phyloP scores from a whole-genome alignment of 768 basidiomycete species.

The Boletales sp. region DNA sequence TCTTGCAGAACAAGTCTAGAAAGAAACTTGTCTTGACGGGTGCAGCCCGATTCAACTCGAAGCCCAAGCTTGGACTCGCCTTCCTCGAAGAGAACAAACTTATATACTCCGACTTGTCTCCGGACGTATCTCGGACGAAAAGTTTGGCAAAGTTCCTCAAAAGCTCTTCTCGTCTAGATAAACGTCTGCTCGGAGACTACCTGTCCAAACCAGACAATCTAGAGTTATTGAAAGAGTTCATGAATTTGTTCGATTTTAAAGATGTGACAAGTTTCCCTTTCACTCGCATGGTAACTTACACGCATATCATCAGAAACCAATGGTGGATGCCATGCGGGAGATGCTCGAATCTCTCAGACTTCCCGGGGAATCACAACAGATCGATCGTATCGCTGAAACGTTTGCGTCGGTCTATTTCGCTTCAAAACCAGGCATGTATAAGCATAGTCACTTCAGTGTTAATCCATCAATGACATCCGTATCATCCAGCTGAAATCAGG shows the following conservation, averaged over 20 bases:
- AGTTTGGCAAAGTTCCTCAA: constrained; percentile 88
- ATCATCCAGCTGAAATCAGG: constrained; percentile 72
- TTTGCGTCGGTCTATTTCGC: constrained; percentile 93
- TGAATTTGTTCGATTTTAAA: constrained; percentile 86
- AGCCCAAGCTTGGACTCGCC: constrained; percentile 86
- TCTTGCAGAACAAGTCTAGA: constrained; percentile 70
- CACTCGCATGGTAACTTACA: constrained; percentile 1
- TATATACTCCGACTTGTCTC: constrained; percentile 65
- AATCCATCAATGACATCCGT: background rate
- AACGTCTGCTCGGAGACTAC: constrained; percentile 90
- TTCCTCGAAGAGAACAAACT: constrained; percentile 93
- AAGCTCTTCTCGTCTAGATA: constrained; percentile 80
- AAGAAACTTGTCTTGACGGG: constrained; percentile 86
- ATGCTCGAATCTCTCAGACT: constrained; percentile 90
- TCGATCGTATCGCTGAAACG: constrained; percentile 87
- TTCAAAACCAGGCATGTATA: constrained; percentile 61
- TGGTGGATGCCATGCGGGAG: constrained; percentile 95
- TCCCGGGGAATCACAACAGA: constrained; percentile 95
- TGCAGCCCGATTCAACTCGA: constrained; percentile 83
- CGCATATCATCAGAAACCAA: constrained; percentile 63
- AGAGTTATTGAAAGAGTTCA: constrained; percentile 82
- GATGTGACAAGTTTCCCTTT: constrained; percentile 49
- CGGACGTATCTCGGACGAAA: constrained; percentile 50
- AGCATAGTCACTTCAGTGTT: background rate
- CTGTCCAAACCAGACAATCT: constrained; percentile 86